Evolutionary conservation across 2,329 filamentous ascomycete species (phyloP), one percentile per base, ranked within the genome.

Genomic region (Stemphylium lycopersici): DNA sequence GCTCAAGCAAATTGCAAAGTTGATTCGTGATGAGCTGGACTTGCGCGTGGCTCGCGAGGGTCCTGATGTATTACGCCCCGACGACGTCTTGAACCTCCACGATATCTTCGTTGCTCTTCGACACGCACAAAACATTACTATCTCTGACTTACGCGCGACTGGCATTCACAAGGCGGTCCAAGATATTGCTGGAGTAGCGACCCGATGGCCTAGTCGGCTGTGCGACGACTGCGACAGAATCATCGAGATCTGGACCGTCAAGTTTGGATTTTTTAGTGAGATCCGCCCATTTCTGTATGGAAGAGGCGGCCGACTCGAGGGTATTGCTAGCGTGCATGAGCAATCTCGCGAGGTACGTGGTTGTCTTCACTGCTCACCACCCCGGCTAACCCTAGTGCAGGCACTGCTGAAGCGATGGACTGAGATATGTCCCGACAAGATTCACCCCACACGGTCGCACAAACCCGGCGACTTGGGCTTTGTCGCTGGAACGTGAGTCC

Each of bases 11-110:
- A 64, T 76, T 38, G 67, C 77, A 3, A 66, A 65, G 29, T 80
- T 79, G 78, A 80, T 82, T 45, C 78, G 80, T 32, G 78, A 81
- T 61, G 73, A 76, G 4, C 76, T 82, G 13, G 80, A 82, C 47
- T 70, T 76, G 3, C 63, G 75, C 37, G 72, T 81, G 41, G 78
- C 80, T 5, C 76, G 74, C 15, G 74, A 80, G 34, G 80, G 80
- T 2, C 75, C 77, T 0, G 70, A 80, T 34, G 65, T 67, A 3
- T 65, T 81, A 26, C 66, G 69, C 12, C 71, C 77, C 1, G 77
- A 81, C 52, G 78, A 80, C 38, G 71, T 80, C 5, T 59, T 81
- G 15, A 69, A 59, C 4, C 68, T 81, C 10, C 78, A 80, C 58
- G 78, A 79, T 32, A 65, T 77, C 4, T 73, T 81, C 20, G 52